Evolutionary conservation across 805 yeast genomes (phyloP).

Genomic region (Pichia ethanolica): DNA sequence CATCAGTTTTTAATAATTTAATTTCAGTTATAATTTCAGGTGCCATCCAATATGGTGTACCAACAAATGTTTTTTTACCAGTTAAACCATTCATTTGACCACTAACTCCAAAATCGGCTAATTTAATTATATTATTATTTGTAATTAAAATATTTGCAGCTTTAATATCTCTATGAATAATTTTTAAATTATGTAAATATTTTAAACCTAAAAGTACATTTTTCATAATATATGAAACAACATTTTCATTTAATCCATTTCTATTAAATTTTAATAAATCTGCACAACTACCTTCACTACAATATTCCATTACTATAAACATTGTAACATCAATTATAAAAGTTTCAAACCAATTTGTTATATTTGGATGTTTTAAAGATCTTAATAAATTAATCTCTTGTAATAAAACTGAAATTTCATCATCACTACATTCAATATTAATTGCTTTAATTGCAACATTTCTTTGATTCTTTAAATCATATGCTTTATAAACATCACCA

Average conservation of each 20-base stretch:
- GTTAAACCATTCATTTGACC: constrained; percentile 55
- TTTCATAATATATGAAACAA: constrained; percentile 53
- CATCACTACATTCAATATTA: constrained; percentile 70
- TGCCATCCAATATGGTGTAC: constrained; percentile 77
- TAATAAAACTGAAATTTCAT: constrained; percentile 61
- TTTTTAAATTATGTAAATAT: constrained; percentile 64
- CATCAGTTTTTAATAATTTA: constrained; percentile 5
- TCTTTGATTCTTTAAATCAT: constrained; percentile 24
- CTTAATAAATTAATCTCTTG: constrained; percentile 76
- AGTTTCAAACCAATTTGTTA: constrained; percentile 63
- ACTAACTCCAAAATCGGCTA: constrained; percentile 96
- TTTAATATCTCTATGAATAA: constrained; percentile 88
- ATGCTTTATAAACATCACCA: constrained; percentile 77
- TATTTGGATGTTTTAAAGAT: constrained; percentile 53
- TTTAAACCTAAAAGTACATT: constrained; percentile 63
- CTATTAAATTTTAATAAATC: constrained; percentile 57
- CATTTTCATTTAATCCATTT: constrained; percentile 44
- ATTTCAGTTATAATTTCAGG: constrained; percentile 70
- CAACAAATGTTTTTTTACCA: constrained; percentile 47
- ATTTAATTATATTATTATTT: constrained; percentile 65
- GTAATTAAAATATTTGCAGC: constrained; percentile 84
- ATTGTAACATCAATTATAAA: constrained; percentile 56
- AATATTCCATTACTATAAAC: constrained; percentile 92
- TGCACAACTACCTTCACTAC: constrained; percentile 90
- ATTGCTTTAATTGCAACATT: constrained; percentile 83